A percentile compares a stretch with the other conserved stretches of the same genome.
Conservation (phyloP, 345 rosid species). For the Eucalyptus globulus region DNA sequence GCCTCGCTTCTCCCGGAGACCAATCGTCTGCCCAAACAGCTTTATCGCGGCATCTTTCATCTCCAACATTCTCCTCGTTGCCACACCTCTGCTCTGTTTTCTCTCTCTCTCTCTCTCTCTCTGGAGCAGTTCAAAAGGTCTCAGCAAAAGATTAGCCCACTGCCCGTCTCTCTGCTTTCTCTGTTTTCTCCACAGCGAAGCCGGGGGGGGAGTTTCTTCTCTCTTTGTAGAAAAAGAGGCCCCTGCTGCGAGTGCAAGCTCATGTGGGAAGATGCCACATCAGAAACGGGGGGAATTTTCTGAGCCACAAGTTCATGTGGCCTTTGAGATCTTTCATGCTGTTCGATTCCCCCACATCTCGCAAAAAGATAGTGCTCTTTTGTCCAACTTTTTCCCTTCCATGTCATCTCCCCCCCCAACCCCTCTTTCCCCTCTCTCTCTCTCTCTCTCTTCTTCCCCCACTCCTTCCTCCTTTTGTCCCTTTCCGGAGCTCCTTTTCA, state of each 20-base stretch:
- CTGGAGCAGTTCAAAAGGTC: not conserved
- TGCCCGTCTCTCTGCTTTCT: not conserved
- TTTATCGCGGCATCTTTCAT: conserved; percentile 16
- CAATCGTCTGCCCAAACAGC: conserved; percentile 44
- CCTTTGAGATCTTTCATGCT: conserved; percentile 17
- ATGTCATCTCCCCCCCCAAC: not conserved
- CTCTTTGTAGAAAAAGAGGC: not conserved
- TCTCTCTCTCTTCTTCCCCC: not conserved
- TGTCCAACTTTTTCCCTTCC: conserved; percentile 9
- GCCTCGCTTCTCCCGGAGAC: not conserved
- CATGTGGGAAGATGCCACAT: conserved; percentile 14
- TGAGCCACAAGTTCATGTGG: conserved; percentile 55
- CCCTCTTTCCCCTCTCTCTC: not conserved
- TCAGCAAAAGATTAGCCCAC: not conserved
- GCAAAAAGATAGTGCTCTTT: conserved; percentile 18
- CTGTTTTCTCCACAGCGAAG: not conserved
- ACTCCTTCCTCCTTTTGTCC: not conserved
- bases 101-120: too few relatives aligned
- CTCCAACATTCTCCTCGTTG: conserved; percentile 11
- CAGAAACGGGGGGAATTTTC: conserved; percentile 5
- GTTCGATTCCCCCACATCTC: conserved; percentile 19
- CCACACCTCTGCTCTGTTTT: not conserved
- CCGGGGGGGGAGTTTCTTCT: not conserved
- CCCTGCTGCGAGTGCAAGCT: not conserved
- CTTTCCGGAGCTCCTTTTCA: not conserved